A percentile compares a stretch with the other conserved stretches of the same genome.
phyloP scores from a whole-genome alignment of 768 basidiomycete genomes.

The Leccinum fibrillosum region DNA sequence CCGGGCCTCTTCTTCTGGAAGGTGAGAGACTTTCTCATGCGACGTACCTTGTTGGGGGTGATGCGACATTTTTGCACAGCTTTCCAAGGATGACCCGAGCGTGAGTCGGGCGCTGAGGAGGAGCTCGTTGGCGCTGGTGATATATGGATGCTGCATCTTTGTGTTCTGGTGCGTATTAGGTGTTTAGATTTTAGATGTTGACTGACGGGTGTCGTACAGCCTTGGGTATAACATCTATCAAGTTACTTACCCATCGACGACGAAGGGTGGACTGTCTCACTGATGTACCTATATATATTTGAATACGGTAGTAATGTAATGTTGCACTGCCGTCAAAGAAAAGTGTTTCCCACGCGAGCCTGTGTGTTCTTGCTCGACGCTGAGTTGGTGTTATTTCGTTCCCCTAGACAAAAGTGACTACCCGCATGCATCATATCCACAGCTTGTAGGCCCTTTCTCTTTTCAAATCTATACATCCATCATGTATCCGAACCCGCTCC shows the following conservation, averaged over 20 bases:
- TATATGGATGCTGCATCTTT: slow-evolving; percentile 79
- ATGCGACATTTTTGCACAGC: slow-evolving; percentile 35
- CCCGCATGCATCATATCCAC: slow-evolving; percentile 23
- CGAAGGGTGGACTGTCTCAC: neutral
- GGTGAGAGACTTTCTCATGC: slow-evolving; percentile 41
- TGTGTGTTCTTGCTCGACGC: neutral
- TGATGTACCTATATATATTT: slow-evolving; percentile 1
- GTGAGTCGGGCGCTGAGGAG: slow-evolving; percentile 52
- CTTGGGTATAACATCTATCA: slow-evolving; percentile 78
- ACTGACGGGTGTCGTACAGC: slow-evolving; percentile 37
- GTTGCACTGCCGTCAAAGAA: slow-evolving; percentile 6
- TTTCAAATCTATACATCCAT: neutral
- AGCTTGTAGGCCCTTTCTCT: slow-evolving; percentile 4
- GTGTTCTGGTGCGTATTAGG: slow-evolving; percentile 75
- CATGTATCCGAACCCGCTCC: slow-evolving; percentile 13
- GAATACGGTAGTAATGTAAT: slow-evolving; percentile 2
- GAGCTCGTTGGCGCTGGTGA: slow-evolving; percentile 60
- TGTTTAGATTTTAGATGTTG: neutral
- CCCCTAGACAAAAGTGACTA: slow-evolving; percentile 27
- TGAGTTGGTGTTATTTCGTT: slow-evolving; percentile 5
- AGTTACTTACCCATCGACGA: slow-evolving; percentile 38
- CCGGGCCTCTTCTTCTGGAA: slow-evolving; percentile 94
- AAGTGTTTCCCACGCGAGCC: slow-evolving; percentile 27
- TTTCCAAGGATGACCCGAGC: slow-evolving; percentile 65
- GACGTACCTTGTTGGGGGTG: neutral